Evolutionary conservation across 2,329 filamentous ascomycete genomes (phyloP), one percentile per base, ranked within the genome.

Genomic region (Nigrospora osmanthi): DNA sequence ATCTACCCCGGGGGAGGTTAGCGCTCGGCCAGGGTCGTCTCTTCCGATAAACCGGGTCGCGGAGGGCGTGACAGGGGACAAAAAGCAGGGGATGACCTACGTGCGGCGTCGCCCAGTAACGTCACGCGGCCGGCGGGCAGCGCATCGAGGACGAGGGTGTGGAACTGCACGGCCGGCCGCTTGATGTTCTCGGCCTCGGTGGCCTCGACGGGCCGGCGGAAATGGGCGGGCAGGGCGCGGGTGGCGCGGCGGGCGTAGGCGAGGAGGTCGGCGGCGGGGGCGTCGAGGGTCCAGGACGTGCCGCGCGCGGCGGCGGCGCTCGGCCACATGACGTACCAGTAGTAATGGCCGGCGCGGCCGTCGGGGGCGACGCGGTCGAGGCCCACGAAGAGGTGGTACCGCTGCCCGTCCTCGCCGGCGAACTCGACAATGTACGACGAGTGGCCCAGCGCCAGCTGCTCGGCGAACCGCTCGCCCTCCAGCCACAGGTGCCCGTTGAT

Each of bases 201-300:
- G 23, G 28, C 38, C 15, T 40, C 46, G 35, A 58, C 42, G 16
- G 55, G 31, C 31, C 52, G 51, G 11, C 47, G 42, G 39, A 58
- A 53, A 28, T 41, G 46, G 1, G 51, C 49, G 3, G 54, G 49
- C 12, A 57, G 40, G n/a, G 19, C 31, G 31, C 47, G 40, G 3
- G 45, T 49, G 1, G 35, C 45, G 30, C 51, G 36, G 15, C 49
- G 17, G 11, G 48, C 50, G 32, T 49, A 63, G 0, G 76, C 78
- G 2, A 83, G 67, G 19, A 82, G 76, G 50, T 76, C 78, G 51
- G 63, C 59, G 9, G 58, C 57, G 9, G 85, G 71, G 39, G 54
- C 50, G 10, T 49, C 35, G 53, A 76, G 74, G 0, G 90, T 89
- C 82, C 88, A 97, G 50, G 94, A 72, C 10, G 83, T 78, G 58